A percentile compares a stretch with the other conserved stretches of the same genome.
These are phyloP conservation scores for Saururus chinensis DNA, from an alignment of 164 flowering plant genomes.

Conservation along the genomic window DNA sequence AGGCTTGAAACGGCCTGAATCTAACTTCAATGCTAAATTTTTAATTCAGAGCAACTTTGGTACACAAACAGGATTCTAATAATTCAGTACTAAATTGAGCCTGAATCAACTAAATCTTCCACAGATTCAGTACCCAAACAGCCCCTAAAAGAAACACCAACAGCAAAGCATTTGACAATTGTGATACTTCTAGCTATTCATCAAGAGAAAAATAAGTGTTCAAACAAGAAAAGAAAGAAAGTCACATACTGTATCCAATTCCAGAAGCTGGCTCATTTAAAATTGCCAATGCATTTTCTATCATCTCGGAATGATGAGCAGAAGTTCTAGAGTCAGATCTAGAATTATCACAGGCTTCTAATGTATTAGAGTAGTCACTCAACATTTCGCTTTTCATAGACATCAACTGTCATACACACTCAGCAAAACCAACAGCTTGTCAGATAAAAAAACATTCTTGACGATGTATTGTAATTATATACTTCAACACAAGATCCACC, in stretches of 20 bases:
- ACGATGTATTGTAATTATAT: too few relatives aligned
- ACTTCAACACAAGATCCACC: background rate
- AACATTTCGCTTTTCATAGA: conserved; percentile 76
- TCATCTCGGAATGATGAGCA: conserved; percentile 22
- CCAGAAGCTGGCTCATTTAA: conserved; percentile 13
- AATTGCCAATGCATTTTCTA: conserved; percentile 30
- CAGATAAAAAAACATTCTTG: background rate
- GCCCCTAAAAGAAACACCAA: too few relatives aligned
- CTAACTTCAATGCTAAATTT: too few relatives aligned
- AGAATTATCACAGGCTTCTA: conserved; percentile 28
- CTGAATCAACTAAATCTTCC: too few relatives aligned
- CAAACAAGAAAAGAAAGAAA: background rate
- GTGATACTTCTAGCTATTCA: too few relatives aligned
- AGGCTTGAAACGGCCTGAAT: too few relatives aligned
- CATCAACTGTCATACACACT: conserved; percentile 30
- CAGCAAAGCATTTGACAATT: too few relatives aligned
- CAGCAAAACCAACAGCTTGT: background rate
- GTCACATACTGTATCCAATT: conserved; percentile 11
- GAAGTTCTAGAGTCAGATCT: conserved; percentile 11
- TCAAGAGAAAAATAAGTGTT: background rate
- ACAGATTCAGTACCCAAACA: too few relatives aligned
- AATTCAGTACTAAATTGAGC: too few relatives aligned
- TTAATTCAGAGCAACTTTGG: too few relatives aligned
- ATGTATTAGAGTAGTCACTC: conserved; percentile 70
- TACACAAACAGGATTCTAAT: too few relatives aligned